Evolutionary conservation across 2,329 filamentous ascomycete species (phyloP), one percentile per base, ranked within the genome.

Genomic region (Diaporthe velutina): DNA sequence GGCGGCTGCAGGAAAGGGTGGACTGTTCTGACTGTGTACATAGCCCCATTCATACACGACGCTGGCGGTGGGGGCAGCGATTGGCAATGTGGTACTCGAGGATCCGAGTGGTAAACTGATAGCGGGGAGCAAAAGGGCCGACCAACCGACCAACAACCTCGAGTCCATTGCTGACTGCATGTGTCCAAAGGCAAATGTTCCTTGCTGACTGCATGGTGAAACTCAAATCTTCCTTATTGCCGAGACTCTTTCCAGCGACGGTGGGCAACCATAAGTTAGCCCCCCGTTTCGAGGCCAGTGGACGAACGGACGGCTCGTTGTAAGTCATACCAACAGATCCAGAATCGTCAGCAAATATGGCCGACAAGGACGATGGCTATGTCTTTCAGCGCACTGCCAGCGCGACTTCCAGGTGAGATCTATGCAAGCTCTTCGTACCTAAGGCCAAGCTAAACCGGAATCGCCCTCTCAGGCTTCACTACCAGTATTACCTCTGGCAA

Each of bases 401-500:
- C 30, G 61, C 61, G 42, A 66, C 42, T 5, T n/a, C 61, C 7
- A 66, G 61, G 61, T 33, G 42, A 50, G 42, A n/a, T n/a, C n/a
- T 13, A 17, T 17, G 42, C n/a, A 17, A 3, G 19, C 8, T 35
- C 22, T 6, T 35, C 10, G 3, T 50, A 1, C 4, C 28, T 15
- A 7, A 15, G 28, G 42, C 19, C 28, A 50, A 35, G 28, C 61
- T 66, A 17, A 66, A 17, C 25, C 35, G 6, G 19, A n/a, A 17
- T n/a, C 17, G 0, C 19, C 22, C 45, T 48, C 28, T 6, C 9
- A 66, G 61, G 42, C 61, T 66, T 35, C 19, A 66, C 28, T 66
- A 66, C 10, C 61, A 66, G 42, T 66, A 66, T 25, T 66, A 66
- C 12, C 61, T 66, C 19, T 66, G 61, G 61, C 61, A 66, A 15